Evolutionary conservation across 1,284 basidiomycete species (phyloP).

Genomic region (Sporisorium iseilematis-ciliati): DNA sequence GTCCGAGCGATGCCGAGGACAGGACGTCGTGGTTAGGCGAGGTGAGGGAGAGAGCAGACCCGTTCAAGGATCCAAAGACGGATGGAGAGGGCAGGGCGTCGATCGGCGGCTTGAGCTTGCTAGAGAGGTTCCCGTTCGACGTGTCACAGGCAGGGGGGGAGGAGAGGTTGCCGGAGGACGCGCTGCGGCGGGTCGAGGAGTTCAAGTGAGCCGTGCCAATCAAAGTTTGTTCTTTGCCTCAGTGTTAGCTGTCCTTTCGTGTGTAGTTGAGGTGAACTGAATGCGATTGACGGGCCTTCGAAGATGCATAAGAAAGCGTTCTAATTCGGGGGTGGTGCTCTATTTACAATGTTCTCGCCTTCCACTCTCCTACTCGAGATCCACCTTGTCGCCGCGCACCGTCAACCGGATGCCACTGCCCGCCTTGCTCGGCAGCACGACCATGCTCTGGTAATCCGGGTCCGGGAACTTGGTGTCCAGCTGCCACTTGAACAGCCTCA

Average conservation of each 20-base stretch:
- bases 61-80: slow-evolving; percentile 15
- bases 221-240: neutral
- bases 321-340: too few relatives aligned
- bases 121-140: slow-evolving; percentile 32
- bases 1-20: slow-evolving; percentile 22
- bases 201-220: slow-evolving; percentile 11
- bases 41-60: slow-evolving; percentile 1
- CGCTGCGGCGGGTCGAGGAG: slow-evolving; percentile 16
- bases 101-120: slow-evolving; percentile 34
- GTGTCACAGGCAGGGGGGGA: neutral
- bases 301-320: too few relatives aligned
- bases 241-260: too few relatives aligned
- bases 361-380: slow-evolving; percentile 3
- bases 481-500: slow-evolving; percentile 82
- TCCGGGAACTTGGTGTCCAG: slow-evolving; percentile 77
- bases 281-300: neutral
- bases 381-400: slow-evolving; percentile 8
- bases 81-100: neutral
- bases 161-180: slow-evolving; percentile 12
- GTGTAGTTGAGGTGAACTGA: neutral
- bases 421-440: slow-evolving; percentile 75
- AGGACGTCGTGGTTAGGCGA: slow-evolving; percentile 18
- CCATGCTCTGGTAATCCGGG: slow-evolving; percentile 86
- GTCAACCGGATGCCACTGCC: slow-evolving; percentile 25
- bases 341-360: too few relatives aligned